phyloP scores from a whole-genome alignment of 1,284 basidiomycete genomes.

The Coniferiporia sulphurascens region DNA sequence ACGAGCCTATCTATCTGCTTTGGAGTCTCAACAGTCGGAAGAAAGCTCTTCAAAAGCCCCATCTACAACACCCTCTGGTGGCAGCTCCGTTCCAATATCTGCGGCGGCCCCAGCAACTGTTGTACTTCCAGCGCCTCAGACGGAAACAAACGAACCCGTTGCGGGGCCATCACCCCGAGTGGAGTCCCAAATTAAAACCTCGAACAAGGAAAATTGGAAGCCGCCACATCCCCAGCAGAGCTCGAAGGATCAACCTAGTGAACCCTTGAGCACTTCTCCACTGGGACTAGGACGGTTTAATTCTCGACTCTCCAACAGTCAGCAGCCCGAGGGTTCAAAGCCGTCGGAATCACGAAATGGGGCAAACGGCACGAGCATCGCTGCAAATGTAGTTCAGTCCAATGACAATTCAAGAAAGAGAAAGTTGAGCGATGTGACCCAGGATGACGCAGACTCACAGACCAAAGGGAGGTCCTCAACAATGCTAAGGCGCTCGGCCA shows the following conservation, averaged over 20 bases:
- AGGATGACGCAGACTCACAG: background rate
- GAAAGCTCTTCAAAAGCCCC: background rate
- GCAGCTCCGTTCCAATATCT: background rate
- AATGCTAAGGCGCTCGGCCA: background rate
- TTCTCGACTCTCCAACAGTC: background rate
- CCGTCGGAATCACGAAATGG: background rate
- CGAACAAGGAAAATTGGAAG: constrained; percentile 15
- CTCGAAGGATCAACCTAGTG: background rate
- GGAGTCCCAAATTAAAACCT: background rate
- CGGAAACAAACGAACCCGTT: background rate
- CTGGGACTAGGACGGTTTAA: constrained; percentile 12
- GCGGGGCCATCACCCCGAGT: background rate
- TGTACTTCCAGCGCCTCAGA: background rate
- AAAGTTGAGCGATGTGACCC: constrained; percentile 2
- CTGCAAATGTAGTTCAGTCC: background rate
- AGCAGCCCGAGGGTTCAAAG: background rate
- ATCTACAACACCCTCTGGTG: background rate
- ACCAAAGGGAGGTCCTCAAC: background rate
- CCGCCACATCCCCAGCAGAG: background rate
- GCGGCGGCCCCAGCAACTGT: background rate
- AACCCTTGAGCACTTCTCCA: background rate
- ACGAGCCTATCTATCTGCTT: constrained; percentile 5
- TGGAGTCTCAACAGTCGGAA: constrained; percentile 9
- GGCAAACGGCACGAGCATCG: background rate
- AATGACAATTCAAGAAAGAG: constrained; percentile 5